These are phyloP conservation scores for Phaeosphaeria sp. DNA, from an alignment of 2,329 filamentous ascomycete species.

Conservation along the genomic window DNA sequence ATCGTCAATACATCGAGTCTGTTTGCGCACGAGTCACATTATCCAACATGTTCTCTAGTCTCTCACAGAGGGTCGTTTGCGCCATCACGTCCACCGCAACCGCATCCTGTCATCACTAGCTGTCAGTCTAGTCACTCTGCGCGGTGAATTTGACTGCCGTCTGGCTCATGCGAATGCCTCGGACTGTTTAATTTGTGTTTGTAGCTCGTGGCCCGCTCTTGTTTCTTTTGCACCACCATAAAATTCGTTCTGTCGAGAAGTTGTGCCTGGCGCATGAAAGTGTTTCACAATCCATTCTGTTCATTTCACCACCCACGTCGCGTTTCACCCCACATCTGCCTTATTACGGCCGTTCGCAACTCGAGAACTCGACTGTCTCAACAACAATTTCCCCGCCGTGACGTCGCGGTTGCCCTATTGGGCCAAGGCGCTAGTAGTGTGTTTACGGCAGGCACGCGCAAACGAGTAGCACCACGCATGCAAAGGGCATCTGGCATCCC, in stretches of 20 bases:
- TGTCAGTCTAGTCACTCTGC: neutral
- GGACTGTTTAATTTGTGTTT: neutral
- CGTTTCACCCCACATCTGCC: slow-evolving; percentile 25
- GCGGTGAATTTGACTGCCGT: neutral
- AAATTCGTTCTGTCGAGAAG: neutral
- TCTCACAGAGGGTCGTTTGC: neutral
- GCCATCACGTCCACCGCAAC: neutral
- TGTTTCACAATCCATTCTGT: slow-evolving; percentile 28
- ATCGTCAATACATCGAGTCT: neutral
- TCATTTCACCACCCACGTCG: slow-evolving; percentile 18
- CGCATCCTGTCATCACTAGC: neutral
- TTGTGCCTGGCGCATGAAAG: slow-evolving; percentile 18
- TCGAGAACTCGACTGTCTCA: slow-evolving; percentile 5
- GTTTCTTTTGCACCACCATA: neutral
- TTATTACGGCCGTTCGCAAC: slow-evolving; percentile 19
- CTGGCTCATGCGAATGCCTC: neutral
- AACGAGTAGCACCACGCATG: slow-evolving; percentile 17
- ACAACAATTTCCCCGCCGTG: slow-evolving; percentile 10
- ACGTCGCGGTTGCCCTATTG: slow-evolving; percentile 15
- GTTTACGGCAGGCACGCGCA: slow-evolving; percentile 16
- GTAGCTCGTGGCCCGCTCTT: neutral
- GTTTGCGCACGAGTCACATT: neutral
- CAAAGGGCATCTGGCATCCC: slow-evolving; percentile 16
- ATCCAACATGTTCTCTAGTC: neutral
- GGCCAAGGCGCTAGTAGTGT: slow-evolving; percentile 11